These are phyloP conservation scores for Gastrolobium villosum DNA, from an alignment of 306 rosid species.

Conservation along the genomic window DNA sequence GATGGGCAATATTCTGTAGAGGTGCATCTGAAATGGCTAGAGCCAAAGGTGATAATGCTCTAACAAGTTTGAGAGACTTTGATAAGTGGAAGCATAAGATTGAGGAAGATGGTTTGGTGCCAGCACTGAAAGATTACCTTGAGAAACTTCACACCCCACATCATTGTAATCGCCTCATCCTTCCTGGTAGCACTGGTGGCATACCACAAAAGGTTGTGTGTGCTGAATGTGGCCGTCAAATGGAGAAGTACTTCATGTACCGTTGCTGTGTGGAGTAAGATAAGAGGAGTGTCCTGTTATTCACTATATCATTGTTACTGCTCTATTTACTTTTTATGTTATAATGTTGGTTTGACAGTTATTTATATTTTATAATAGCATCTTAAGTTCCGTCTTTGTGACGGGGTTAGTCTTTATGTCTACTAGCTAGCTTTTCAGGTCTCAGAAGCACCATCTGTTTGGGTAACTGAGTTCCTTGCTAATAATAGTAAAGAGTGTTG, in stretches of 20 bases:
- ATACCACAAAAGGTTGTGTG: slow-evolving; percentile 79
- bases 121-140: slow-evolving; percentile 54
- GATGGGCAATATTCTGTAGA: slow-evolving; percentile 77
- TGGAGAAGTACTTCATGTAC: slow-evolving; percentile 93
- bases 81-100: slow-evolving; percentile 57
- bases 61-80: slow-evolving; percentile 50
- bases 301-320: not conserved
- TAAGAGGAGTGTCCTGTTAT: not conserved
- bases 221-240: slow-evolving; percentile 84
- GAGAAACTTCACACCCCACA: slow-evolving; percentile 61
- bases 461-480: slow-evolving; percentile 15
- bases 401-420: slow-evolving; percentile 24
- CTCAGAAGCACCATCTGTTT: slow-evolving; percentile 20
- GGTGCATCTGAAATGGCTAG: slow-evolving; percentile 66
- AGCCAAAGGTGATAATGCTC: slow-evolving; percentile 72
- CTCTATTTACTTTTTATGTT: not conserved
- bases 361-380: not conserved
- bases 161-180: slow-evolving; percentile 82
- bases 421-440: slow-evolving; percentile 22
- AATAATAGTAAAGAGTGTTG: slow-evolving; percentile 39
- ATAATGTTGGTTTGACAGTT: slow-evolving; percentile 35
- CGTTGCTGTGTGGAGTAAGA: slow-evolving; percentile 76
- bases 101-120: slow-evolving; percentile 51
- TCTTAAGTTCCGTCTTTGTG: slow-evolving; percentile 26
- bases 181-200: slow-evolving; percentile 72